phyloP scores from a whole-genome alignment of 257 asterid genomes.

The Solanum appendiculatum region DNA sequence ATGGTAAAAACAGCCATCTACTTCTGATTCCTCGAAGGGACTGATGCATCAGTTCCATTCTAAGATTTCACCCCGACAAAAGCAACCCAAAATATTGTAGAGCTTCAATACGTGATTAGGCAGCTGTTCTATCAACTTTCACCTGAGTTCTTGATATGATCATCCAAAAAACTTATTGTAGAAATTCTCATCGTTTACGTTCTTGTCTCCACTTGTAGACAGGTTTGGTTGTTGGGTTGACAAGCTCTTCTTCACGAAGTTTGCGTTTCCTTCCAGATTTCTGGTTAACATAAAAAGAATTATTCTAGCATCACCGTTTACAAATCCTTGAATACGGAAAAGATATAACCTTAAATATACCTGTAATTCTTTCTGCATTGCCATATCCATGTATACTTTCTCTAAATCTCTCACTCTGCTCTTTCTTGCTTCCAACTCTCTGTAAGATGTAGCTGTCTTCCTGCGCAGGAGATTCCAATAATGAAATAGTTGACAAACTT shows the following conservation, averaged over 20 bases:
- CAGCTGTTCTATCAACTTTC: background rate
- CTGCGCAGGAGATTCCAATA: conserved; percentile 20
- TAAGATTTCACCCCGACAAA: background rate
- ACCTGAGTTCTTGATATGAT: background rate
- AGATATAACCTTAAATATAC: conserved; percentile 7
- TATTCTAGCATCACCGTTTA: background rate
- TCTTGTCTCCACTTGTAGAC: conserved; percentile 77
- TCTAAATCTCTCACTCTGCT: conserved; percentile 58
- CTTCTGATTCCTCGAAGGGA: background rate
- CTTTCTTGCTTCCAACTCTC: conserved; percentile 69
- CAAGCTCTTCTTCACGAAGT: conserved; percentile 77
- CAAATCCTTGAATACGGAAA: background rate
- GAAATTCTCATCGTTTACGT: conserved; percentile 40
- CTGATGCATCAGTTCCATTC: background rate
- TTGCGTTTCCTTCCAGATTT: conserved; percentile 78
- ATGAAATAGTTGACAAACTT: background rate
- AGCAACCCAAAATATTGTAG: background rate
- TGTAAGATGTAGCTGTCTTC: conserved; percentile 50
- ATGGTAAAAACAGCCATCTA: background rate
- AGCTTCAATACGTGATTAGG: background rate
- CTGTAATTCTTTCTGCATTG: conserved; percentile 85
- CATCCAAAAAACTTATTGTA: background rate
- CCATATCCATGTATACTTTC: conserved; percentile 65
- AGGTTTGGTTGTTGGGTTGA: conserved; percentile 40
- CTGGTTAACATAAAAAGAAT: conserved; percentile 23